Base-by-base conservation (phyloP, 2,329 filamentous ascomycete genomes). In the Cercospora zeae-maydis region DNA sequence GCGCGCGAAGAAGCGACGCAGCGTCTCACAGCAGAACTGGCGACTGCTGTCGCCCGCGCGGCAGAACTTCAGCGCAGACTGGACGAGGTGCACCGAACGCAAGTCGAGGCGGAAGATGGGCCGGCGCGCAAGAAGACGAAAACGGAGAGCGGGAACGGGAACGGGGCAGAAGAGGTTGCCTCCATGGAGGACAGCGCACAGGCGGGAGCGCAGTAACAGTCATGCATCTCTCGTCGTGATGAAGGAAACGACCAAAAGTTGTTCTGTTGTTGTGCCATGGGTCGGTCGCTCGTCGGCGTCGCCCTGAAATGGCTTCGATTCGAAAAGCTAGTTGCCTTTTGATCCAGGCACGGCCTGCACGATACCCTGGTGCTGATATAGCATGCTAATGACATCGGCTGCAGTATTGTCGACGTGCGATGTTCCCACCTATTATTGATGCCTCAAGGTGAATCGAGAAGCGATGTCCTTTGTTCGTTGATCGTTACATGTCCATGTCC, bases 1-100 rank as follows among this genome's bases (percentile, higher is more conserved):
- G 83, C 86, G 63, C 81, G 87, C 47, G 80, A 83, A 7, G 84
- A 86, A 49, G 77, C 77, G 19, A 84, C 86, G 65, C 80, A 80
- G 2, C 81, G 85, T 56, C 77, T 89, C 66, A 82, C 83, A 27
- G 76, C 81, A 3, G 83, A 88, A 69, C 78, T 89, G 5, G 90
- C 96, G 34, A 61, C 64, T 4, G 68, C 65, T 16, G 49, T 59
- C 11, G 52, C 63, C n/a, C 58, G 63, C 11, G 63, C 64, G 6
- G 64, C 59, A 16, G 69, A 68, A 33, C 16, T 70, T 57, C 59
- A 70, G 53, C 63, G 57, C 24, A 53, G 60, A 21, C 27, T 72
- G 6, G 60, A 63, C 7, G 66, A 70, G 42, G 14, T 68, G 9
- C 64, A 70, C 33, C 58, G 16, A 19, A 31, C 24, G 36, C 55